phyloP scores from a whole-genome alignment of 768 basidiomycete genomes.

The Pisolithus tinctorius region DNA sequence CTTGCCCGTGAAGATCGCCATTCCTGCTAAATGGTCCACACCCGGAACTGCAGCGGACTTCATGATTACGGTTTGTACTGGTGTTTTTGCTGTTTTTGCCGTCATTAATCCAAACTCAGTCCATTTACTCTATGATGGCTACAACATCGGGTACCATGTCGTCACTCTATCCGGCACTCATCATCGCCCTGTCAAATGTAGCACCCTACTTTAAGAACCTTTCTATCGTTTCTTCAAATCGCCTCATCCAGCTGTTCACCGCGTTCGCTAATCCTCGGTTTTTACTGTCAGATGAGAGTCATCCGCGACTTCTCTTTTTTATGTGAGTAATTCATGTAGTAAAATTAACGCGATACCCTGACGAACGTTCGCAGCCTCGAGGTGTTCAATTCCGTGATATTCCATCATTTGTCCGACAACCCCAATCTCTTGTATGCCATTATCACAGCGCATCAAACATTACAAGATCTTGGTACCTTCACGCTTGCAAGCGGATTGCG shows the following conservation, averaged over 20 bases:
- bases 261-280: slow-evolving; percentile 90
- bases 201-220: slow-evolving; percentile 84
- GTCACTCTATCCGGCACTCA: slow-evolving; percentile 85
- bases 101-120: slow-evolving; percentile 35
- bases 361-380: slow-evolving; percentile 56
- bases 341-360: neutral
- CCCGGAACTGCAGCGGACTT: slow-evolving; percentile 78
- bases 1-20: slow-evolving; percentile 52
- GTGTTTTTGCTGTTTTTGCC: slow-evolving; percentile 2
- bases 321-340: slow-evolving; percentile 44
- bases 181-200: slow-evolving; percentile 83
- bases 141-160: slow-evolving; percentile 78
- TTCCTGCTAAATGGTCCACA: slow-evolving; percentile 74
- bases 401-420: slow-evolving; percentile 74
- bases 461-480: slow-evolving; percentile 89
- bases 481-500: slow-evolving; percentile 80
- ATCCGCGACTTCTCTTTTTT: slow-evolving; percentile 88
- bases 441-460: slow-evolving; percentile 73
- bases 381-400: slow-evolving; percentile 80
- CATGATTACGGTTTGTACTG: slow-evolving; percentile 65
- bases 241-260: slow-evolving; percentile 82
- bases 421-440: slow-evolving; percentile 85
- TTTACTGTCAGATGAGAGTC: slow-evolving; percentile 88
- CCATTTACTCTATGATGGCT: slow-evolving; percentile 84
- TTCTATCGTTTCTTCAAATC: slow-evolving; percentile 72